Conservation (phyloP, 2,329 filamentous ascomycete genomes). For the Metarhizium rileyi region DNA sequence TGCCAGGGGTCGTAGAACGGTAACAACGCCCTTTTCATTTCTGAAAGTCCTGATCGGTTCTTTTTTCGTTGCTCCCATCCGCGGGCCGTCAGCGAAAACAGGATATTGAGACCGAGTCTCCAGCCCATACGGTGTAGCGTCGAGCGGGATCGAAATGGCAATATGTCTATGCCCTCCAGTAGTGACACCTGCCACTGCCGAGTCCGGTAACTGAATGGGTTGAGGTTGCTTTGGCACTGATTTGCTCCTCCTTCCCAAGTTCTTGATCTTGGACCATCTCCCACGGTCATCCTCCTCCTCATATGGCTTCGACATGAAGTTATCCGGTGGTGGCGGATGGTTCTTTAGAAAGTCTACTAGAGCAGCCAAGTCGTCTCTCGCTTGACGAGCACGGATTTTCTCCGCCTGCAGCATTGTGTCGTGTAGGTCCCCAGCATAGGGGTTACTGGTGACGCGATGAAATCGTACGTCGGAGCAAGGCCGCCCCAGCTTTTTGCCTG, state of each 20-base stretch:
- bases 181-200: constrained; percentile 44
- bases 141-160: constrained; percentile 49
- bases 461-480: not conserved
- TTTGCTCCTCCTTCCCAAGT: constrained; percentile 29
- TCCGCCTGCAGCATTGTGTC: constrained; percentile 1
- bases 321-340: constrained; percentile 37
- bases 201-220: constrained; percentile 39
- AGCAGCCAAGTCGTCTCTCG: constrained; percentile 21
- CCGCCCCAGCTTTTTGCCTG: not conserved
- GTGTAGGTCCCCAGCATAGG: constrained; percentile 4
- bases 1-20: constrained; percentile 22
- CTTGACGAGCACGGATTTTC: constrained; percentile 10
- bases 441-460: not conserved
- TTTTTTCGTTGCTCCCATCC: constrained; percentile 2
- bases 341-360: constrained; percentile 41
- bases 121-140: constrained; percentile 34
- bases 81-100: constrained; percentile 15
- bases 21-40: constrained; percentile 27
- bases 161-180: constrained; percentile 46
- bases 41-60: constrained; percentile 19
- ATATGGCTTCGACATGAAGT: constrained; percentile 38
- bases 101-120: constrained; percentile 24
- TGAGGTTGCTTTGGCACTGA: constrained; percentile 19
- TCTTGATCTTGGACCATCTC: constrained; percentile 32
- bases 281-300: constrained; percentile 22